Evolutionary conservation across 2,329 filamentous ascomycete species (phyloP).

Genomic region (Atkinsonella hypoxylon): DNA sequence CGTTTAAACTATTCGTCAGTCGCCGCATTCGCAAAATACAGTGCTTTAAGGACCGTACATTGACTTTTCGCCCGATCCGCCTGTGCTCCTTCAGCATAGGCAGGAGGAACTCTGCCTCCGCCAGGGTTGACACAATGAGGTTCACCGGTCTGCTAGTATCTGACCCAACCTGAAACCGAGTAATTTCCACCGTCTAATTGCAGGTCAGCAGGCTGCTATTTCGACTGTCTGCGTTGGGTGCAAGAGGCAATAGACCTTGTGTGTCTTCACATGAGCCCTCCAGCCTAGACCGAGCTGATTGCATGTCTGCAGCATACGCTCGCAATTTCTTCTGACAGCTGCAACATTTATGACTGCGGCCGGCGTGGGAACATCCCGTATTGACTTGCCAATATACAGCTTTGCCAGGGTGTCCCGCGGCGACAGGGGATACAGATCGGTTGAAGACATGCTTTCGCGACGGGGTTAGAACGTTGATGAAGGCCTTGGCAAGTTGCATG

Average conservation of each 20-base stretch:
- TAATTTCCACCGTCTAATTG: constrained; percentile 50
- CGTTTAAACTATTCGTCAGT: not conserved
- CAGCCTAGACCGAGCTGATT: constrained; percentile 50
- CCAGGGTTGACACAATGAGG: constrained; percentile 62
- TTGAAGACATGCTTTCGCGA: constrained; percentile 10
- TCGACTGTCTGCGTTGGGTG: not conserved
- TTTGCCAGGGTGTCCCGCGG: constrained; percentile 13
- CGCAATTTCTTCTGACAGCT: constrained; percentile 55
- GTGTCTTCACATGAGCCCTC: constrained; percentile 71
- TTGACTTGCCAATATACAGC: constrained; percentile 39
- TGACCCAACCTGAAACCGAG: constrained; percentile 57
- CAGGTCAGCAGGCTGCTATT: constrained; percentile 7
- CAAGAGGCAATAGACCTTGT: constrained; percentile 45
- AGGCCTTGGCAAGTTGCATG: not conserved
- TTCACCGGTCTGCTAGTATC: constrained; percentile 35
- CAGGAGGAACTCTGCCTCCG: constrained; percentile 57
- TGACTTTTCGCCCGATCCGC: constrained; percentile 39
- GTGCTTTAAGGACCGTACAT: constrained; percentile 30
- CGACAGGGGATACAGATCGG: constrained; percentile 13
- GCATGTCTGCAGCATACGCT: constrained; percentile 56
- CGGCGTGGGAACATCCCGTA: constrained; percentile 52
- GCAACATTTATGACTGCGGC: constrained; percentile 56
- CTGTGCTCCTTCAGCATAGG: constrained; percentile 49
- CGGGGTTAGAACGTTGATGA: not conserved
- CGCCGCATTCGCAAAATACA: not conserved